These are phyloP conservation scores for slime mould (Dictyostelium discoideum) DNA, from an alignment of 78 protist species.

Conservation along the genomic window DNA sequence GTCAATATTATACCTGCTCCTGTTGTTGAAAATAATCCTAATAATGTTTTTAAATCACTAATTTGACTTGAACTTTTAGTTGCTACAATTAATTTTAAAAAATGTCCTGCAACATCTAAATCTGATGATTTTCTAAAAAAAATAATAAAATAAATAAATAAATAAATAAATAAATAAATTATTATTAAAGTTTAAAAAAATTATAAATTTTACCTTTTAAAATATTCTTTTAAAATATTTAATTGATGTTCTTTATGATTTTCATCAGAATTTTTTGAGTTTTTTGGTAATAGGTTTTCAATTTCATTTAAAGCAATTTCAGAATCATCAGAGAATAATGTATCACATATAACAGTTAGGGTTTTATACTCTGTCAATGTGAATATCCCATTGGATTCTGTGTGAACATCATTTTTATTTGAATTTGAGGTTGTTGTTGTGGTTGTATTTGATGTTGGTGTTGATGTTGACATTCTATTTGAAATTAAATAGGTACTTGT, in stretches of 20 bases:
- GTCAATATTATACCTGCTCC: conserved; percentile 49
- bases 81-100: conserved; percentile 7
- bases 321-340: conserved; percentile 27
- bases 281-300: not conserved
- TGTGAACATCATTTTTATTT: not conserved
- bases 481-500: not conserved
- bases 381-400: conserved; percentile 24
- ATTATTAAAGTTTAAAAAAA: too few relatives aligned
- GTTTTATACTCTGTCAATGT: conserved; percentile 39
- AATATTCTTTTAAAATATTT: not conserved
- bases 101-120: conserved; percentile 54
- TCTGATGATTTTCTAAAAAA: conserved; percentile 40
- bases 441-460: not conserved
- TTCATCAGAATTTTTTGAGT: not conserved
- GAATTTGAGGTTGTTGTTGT: not conserved
- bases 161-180: too few relatives aligned
- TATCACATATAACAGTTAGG: conserved; percentile 14
- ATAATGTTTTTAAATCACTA: conserved; percentile 45
- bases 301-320: not conserved
- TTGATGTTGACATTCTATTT: not conserved
- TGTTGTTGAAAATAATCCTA: conserved; percentile 28
- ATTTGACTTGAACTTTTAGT: conserved; percentile 46
- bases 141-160: not conserved
- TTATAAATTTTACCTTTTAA: conserved; percentile 2
- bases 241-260: not conserved